Evolutionary conservation across 2,329 filamentous ascomycete genomes (phyloP).

Genomic region (Aureobasidium lini): DNA sequence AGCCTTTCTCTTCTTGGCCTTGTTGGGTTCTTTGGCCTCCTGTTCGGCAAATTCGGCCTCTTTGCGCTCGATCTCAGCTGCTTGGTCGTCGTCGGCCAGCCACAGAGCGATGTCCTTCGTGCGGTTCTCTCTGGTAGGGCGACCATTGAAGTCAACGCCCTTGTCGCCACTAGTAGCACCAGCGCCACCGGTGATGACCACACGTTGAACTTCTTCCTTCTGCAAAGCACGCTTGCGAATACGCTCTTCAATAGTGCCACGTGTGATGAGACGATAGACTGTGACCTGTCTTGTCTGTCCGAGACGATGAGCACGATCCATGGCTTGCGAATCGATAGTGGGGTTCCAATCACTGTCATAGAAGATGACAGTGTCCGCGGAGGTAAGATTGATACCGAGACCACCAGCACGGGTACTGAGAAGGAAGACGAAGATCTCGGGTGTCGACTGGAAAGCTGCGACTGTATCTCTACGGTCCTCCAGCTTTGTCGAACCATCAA

Average conservation of each 20-base stretch:
- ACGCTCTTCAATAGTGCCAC: conserved; percentile 93
- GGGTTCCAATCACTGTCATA: conserved; percentile 99
- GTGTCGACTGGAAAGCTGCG: conserved; percentile 87
- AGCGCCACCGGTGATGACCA: conserved; percentile 84
- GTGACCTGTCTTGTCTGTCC: conserved; percentile 94
- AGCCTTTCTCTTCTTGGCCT: conserved; percentile 43
- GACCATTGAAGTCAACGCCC: conserved; percentile 86
- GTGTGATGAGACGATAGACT: conserved; percentile 94
- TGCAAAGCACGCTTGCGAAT: conserved; percentile 95
- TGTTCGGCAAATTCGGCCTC: conserved; percentile 74
- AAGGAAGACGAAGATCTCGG: conserved; percentile 95
- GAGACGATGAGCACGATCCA: conserved; percentile 96
- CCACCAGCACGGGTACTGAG: conserved; percentile 94
- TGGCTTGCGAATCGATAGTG: conserved; percentile 96
- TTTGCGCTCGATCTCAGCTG: conserved; percentile 84
- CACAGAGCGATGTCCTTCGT: conserved; percentile 99
- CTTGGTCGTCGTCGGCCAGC: conserved; percentile 95
- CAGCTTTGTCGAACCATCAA: conserved; percentile 94
- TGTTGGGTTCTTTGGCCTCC: conserved; percentile 46
- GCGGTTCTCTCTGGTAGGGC: conserved; percentile 71
- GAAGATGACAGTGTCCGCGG: conserved; percentile 97
- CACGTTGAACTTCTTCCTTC: conserved; percentile 97
- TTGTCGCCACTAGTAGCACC: conserved; percentile 49
- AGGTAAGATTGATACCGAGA: conserved; percentile 93
- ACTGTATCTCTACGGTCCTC: conserved; percentile 96